These are phyloP conservation scores for Venturia asperata DNA, from an alignment of 2,329 filamentous ascomycete genomes.

Conservation along the genomic window DNA sequence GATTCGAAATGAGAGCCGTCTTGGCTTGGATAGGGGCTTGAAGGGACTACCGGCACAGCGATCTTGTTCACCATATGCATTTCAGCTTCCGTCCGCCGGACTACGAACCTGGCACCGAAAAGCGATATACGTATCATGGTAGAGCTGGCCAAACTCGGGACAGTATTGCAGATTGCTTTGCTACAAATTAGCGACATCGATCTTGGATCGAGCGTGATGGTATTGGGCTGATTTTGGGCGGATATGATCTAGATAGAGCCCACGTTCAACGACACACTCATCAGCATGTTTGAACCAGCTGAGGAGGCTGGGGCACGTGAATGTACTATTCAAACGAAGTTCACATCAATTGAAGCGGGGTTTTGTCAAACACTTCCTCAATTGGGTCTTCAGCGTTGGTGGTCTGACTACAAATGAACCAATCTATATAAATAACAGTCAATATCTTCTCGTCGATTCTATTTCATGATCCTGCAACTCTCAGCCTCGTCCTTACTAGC, in stretches of 20 bases:
- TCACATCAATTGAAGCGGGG: neutral
- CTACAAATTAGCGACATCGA: no score
- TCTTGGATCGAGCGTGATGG: no score
- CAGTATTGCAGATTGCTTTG: no score
- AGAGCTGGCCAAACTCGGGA: no score
- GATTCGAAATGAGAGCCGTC: neutral
- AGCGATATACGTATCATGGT: no score
- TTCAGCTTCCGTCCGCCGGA: no score
- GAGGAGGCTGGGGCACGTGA: conserved; percentile 9
- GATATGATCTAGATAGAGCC: no score
- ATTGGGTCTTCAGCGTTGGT: neutral
- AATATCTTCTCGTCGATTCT: neutral
- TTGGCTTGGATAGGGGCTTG: neutral
- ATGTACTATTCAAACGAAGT: neutral
- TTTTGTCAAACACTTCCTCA: neutral
- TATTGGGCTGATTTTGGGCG: no score
- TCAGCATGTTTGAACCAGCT: neutral
- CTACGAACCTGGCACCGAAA: no score
- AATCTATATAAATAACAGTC: neutral
- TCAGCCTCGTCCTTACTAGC: conserved; percentile 11
- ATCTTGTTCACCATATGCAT: no score
- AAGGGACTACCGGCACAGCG: neutral
- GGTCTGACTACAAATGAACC: neutral
- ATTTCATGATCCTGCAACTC: neutral
- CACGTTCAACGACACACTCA: no score